A percentile compares a stretch with the other conserved stretches of the same genome.
These are phyloP conservation scores for Heterobasidion parviporum DNA, from an alignment of 1,284 basidiomycete genomes.

Conservation along the genomic window DNA sequence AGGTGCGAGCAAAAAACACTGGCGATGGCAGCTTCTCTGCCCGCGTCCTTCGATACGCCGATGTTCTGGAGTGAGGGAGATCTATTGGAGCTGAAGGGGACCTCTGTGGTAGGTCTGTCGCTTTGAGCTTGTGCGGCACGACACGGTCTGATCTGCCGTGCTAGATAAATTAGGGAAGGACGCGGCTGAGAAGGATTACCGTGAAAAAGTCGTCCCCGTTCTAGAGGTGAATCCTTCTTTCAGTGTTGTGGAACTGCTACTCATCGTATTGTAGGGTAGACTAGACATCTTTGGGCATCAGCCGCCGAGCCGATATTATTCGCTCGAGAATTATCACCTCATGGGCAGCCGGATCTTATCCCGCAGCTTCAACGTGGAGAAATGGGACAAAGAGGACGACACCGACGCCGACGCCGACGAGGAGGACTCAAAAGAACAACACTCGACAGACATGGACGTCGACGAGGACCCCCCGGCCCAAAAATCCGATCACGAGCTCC, in stretches of 20 bases:
- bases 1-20: neutral
- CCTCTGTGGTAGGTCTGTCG: conserved; percentile 75
- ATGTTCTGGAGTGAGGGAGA: conserved; percentile 91
- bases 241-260: neutral
- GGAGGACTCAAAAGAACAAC: conserved; percentile 19
- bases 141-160: conserved; percentile 6
- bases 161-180: conserved; percentile 82
- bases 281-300: conserved; percentile 62
- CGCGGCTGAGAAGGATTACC: conserved; percentile 77
- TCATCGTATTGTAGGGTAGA: conserved; percentile 40
- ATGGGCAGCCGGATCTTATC: conserved; percentile 94
- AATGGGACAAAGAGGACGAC: conserved; percentile 32
- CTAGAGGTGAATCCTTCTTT: conserved; percentile 25
- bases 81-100: conserved; percentile 73
- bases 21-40: conserved; percentile 46
- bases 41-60: conserved; percentile 76
- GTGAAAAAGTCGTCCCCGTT: conserved; percentile 55
- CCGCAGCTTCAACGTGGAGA: conserved; percentile 77
- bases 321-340: conserved; percentile 74
- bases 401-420: conserved; percentile 15
- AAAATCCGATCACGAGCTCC: conserved; percentile 15
- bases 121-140: neutral
- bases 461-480: conserved; percentile 26
- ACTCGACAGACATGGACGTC: conserved; percentile 38
- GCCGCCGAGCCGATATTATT: conserved; percentile 46